Evolutionary conservation across 495 filamentous ascomycete genomes (phyloP).

Genomic region (Platismatia glauca): DNA sequence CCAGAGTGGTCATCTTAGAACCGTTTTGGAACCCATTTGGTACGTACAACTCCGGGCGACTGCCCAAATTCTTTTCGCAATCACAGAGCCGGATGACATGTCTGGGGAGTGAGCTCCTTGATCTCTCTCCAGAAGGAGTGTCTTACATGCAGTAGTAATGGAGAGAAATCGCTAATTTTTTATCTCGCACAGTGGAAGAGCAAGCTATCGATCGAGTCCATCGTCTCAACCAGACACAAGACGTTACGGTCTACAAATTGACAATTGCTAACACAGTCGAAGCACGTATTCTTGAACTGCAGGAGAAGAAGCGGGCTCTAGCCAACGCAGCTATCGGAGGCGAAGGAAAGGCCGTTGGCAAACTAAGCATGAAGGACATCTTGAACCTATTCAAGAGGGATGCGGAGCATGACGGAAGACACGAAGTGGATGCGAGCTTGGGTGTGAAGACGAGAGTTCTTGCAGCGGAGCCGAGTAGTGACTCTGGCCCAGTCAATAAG

Average conservation of each 20-base stretch:
- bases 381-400: slow-evolving; percentile 78
- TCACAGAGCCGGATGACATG: background rate
- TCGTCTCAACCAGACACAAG: slow-evolving; percentile 85
- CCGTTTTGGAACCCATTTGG: slow-evolving; percentile 98
- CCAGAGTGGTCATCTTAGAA: slow-evolving; percentile 87
- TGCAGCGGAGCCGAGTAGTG: slow-evolving; percentile 31
- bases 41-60: background rate
- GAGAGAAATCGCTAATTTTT: background rate
- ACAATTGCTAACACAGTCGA: slow-evolving; percentile 80
- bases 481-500: slow-evolving; percentile 19
- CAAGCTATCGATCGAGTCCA: slow-evolving; percentile 98
- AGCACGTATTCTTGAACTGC: slow-evolving; percentile 82
- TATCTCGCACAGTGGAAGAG: slow-evolving; percentile 54
- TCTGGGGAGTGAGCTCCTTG: background rate
- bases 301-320: slow-evolving; percentile 83
- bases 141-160: background rate
- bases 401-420: slow-evolving; percentile 43
- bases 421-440: slow-evolving; percentile 29
- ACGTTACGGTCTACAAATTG: slow-evolving; percentile 90
- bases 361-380: slow-evolving; percentile 90
- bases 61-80: background rate
- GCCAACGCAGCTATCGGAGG: slow-evolving; percentile 80
- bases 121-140: background rate
- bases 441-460: slow-evolving; percentile 14
- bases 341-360: slow-evolving; percentile 56